phyloP scores from a whole-genome alignment of 805 yeast genomes.

The Saturnispora gosingensis region DNA sequence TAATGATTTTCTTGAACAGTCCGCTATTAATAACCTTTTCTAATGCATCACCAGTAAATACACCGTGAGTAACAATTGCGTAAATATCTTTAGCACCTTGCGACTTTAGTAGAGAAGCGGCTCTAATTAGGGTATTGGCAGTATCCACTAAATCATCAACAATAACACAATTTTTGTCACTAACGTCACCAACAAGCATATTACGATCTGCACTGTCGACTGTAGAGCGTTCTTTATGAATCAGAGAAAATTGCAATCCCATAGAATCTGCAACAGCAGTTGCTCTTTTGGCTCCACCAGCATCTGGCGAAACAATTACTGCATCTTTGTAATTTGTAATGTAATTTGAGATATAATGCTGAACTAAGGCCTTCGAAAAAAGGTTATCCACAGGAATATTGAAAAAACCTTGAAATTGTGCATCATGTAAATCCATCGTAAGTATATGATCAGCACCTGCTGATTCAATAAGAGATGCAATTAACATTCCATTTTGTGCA shows the following conservation, averaged over 20 bases:
- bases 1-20: conserved; percentile 72
- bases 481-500: conserved; percentile 87
- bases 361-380: conserved; percentile 79
- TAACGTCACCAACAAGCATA: conserved; percentile 94
- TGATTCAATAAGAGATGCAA: conserved; percentile 77
- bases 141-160: conserved; percentile 94
- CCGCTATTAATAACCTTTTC: conserved; percentile 50
- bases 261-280: conserved; percentile 87
- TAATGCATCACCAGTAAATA: conserved; percentile 87
- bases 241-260: conserved; percentile 84
- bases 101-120: conserved; percentile 84
- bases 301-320: conserved; percentile 94
- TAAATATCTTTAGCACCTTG: conserved; percentile 85
- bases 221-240: conserved; percentile 80
- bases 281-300: conserved; percentile 98
- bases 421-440: conserved; percentile 97
- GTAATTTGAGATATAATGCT: conserved; percentile 68
- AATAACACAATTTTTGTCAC: conserved; percentile 75
- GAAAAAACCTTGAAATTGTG: conserved; percentile 96
- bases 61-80: conserved; percentile 87
- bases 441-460: conserved; percentile 96
- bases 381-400: conserved; percentile 94
- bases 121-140: conserved; percentile 82
- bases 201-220: conserved; percentile 41
- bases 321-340: conserved; percentile 77